Conservation (phyloP, 306 rosid species). For the Hippophae gyantsensis region DNA sequence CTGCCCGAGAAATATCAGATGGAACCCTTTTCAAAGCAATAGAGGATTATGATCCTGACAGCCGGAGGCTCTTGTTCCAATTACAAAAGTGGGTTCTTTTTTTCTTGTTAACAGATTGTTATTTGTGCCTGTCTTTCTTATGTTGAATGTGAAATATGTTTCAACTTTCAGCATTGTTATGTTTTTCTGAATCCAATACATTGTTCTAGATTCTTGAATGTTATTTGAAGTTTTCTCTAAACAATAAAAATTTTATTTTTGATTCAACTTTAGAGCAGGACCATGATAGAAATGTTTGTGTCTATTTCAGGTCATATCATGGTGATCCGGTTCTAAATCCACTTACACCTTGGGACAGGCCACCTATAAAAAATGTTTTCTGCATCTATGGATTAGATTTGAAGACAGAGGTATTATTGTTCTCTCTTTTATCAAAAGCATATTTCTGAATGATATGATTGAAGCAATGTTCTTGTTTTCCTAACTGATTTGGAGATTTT, state of each 20-base stretch:
- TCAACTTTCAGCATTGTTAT: too few species aligned
- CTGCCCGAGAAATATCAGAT: slow-evolving; percentile 90
- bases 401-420: slow-evolving; percentile 73
- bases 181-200: background rate
- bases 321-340: slow-evolving; percentile 85
- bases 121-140: slow-evolving; percentile 10
- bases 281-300: slow-evolving; percentile 14
- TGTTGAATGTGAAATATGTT: slow-evolving; percentile 11
- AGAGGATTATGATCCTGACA: slow-evolving; percentile 89
- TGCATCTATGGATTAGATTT: slow-evolving; percentile 78
- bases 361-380: slow-evolving; percentile 82
- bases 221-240: background rate
- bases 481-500: background rate
- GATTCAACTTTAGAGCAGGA: slow-evolving; percentile 17
- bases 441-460: slow-evolving; percentile 14
- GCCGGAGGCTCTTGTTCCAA: slow-evolving; percentile 66
- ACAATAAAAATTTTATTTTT: slow-evolving; percentile 7
- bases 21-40: slow-evolving; percentile 93
- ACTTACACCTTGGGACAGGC: slow-evolving; percentile 96
- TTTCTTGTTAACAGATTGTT: background rate
- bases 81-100: slow-evolving; percentile 57
- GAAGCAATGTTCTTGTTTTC: slow-evolving; percentile 5
- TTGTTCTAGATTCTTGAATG: background rate
- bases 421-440: slow-evolving; percentile 2
- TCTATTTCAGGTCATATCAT: slow-evolving; percentile 68